These are phyloP conservation scores for Aphanomyces cochlioides DNA, from an alignment of 352 stramenopile genomes.

Conservation along the genomic window DNA sequence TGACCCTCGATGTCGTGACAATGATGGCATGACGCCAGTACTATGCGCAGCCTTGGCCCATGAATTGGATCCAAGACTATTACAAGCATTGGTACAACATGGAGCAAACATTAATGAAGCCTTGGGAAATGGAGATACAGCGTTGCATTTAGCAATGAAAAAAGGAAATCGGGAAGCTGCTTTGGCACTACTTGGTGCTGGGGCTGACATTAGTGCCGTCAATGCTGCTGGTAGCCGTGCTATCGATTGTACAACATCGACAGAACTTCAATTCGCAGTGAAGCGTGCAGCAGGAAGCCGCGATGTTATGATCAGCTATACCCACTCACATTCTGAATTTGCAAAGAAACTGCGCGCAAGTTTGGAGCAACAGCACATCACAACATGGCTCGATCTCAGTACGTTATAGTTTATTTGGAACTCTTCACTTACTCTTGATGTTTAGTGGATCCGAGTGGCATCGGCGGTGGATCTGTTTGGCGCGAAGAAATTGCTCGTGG, in stretches of 20 bases:
- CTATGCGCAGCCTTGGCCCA: constrained; percentile 54
- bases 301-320: constrained; percentile 88
- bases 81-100: constrained; percentile 46
- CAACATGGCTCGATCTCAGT: constrained; percentile 79
- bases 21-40: constrained; percentile 63
- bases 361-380: constrained; percentile 70
- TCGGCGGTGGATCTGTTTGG: constrained; percentile 76
- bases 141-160: constrained; percentile 66
- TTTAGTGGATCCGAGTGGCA: constrained; percentile 69
- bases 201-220: constrained; percentile 69
- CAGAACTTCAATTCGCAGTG: constrained; percentile 71
- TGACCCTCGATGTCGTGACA: constrained; percentile 46
- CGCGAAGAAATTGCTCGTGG: constrained; percentile 74
- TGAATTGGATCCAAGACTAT: constrained; percentile 49
- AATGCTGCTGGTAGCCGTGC: constrained; percentile 64
- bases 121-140: constrained; percentile 59
- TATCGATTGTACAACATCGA: constrained; percentile 75
- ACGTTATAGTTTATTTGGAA: background rate
- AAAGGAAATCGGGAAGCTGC: constrained; percentile 62
- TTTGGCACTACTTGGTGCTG: constrained; percentile 60
- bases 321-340: constrained; percentile 77
- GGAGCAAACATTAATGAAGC: constrained; percentile 74
- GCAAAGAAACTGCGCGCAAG: constrained; percentile 68
- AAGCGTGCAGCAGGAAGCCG: constrained; percentile 73
- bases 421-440: background rate